These are phyloP conservation scores for Aspergillus aculeatinus DNA, from an alignment of 2,329 filamentous ascomycete genomes.

Conservation along the genomic window DNA sequence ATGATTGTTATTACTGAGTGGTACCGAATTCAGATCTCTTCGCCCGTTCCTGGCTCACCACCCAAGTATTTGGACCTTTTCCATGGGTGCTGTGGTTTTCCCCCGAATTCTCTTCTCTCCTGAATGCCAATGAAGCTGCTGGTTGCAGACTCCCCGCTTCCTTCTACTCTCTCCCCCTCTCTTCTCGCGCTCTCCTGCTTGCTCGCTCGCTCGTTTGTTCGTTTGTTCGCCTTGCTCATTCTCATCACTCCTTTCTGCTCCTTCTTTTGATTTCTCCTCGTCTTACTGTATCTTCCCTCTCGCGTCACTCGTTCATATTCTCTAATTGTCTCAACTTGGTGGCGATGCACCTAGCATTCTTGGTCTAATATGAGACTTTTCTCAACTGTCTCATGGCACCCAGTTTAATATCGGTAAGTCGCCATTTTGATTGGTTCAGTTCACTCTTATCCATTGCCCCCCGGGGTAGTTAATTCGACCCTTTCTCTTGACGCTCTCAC, in stretches of 20 bases:
- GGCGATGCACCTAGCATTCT: neutral
- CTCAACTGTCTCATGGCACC: slow-evolving; percentile 11
- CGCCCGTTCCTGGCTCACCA: neutral
- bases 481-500: neutral
- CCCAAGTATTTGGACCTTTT: neutral
- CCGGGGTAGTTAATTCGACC: neutral
- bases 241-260: slow-evolving; percentile 12
- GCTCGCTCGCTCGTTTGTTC: slow-evolving; percentile 20
- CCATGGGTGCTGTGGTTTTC: neutral
- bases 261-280: neutral
- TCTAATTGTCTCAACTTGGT: neutral
- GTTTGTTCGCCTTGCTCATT: slow-evolving; percentile 19
- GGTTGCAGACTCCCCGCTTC: slow-evolving; percentile 3
- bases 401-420: slow-evolving; percentile 10
- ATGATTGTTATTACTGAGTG: no score
- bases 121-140: slow-evolving; percentile 5
- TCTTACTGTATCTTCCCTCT: slow-evolving; percentile 5
- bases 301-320: slow-evolving; percentile 9
- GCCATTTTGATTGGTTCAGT: neutral
- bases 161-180: slow-evolving; percentile 3
- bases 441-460: neutral
- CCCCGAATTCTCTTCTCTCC: neutral
- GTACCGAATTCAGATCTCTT: neutral
- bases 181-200: slow-evolving; percentile 25
- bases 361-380: slow-evolving; percentile 10